A percentile compares a stretch with the other conserved stretches of the same genome.
phyloP scores from a whole-genome alignment of 768 basidiomycete species.

The Suillus subluteus region DNA sequence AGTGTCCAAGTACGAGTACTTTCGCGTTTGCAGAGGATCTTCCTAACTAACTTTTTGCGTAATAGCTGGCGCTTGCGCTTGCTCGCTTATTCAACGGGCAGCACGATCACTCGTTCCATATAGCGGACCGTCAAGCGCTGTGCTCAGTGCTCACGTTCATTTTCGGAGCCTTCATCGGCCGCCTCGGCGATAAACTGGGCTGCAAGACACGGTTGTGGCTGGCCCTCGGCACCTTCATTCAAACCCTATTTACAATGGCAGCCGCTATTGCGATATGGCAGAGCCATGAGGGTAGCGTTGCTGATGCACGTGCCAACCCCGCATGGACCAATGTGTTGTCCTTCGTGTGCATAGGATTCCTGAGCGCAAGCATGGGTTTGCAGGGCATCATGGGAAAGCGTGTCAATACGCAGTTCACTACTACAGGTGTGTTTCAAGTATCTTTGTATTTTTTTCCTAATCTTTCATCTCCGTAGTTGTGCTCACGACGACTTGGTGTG shows the following conservation, averaged over 20 bases:
- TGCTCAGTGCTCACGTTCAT: conserved; percentile 81
- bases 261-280: conserved; percentile 75
- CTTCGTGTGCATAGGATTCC: conserved; percentile 75
- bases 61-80: conserved; percentile 75
- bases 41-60: background rate
- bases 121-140: conserved; percentile 82
- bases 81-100: conserved; percentile 72
- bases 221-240: conserved; percentile 67
- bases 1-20: conserved; percentile 56
- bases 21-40: too few relatives aligned
- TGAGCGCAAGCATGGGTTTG: conserved; percentile 80
- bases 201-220: conserved; percentile 77
- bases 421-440: conserved; percentile 56
- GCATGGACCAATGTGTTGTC: conserved; percentile 71
- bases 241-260: conserved; percentile 76
- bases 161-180: conserved; percentile 74
- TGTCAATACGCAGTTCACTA: conserved; percentile 77
- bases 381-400: conserved; percentile 88
- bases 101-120: conserved; percentile 68
- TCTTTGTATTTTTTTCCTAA: conserved; percentile 7
- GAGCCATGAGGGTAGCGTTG: conserved; percentile 58
- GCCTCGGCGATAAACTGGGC: conserved; percentile 84
- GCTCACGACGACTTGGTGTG: conserved; percentile 88
- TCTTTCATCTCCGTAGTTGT: conserved; percentile 53
- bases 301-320: conserved; percentile 57